Base-by-base conservation (phyloP, 139 green algal species). In the Monoraphidium neglectum region DNA sequence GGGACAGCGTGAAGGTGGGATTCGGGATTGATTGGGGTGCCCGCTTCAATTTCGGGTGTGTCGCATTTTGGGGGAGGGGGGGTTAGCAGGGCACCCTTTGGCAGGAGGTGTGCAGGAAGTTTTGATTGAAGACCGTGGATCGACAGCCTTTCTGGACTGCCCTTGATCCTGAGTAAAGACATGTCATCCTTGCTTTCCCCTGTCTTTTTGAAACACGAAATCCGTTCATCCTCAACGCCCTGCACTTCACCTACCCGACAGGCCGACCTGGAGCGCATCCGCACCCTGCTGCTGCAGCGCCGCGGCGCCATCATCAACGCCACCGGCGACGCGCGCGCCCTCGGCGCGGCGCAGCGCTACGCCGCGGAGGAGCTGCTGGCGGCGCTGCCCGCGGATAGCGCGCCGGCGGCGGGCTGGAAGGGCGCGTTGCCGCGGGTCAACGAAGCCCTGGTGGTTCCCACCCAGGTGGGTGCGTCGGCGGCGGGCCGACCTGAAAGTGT, bases 391-490 rank as follows among this genome's bases (percentile, higher is more conserved):
- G 79, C 73, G 32, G 40, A 62, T 15, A 75, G 76, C 33, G 70
- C 49, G 47, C 38, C 36, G 46, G 68, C 59, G 63, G 33, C 53
- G 13, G 56, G 53, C 63, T 92, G 86, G 83, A 23, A 47, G 72
- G 81, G 87, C 57, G 40, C 87, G 38, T 72, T 95, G 68, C 74
- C 84, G 3, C 67, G 61, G 2, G 49, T 67, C 56, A 99, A 97
- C 80, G 94, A 98, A 87, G 92, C 89, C 28, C 86, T 99, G 43
- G 83, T 91, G 23, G 95, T 99, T 57, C 96, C 96, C 59, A 99
- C 95, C 12, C 93, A 97, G 90, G 87, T 92, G 53, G 4, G 70
- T 5, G n/a, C 36, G 36, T 47, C 1, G 0, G 28, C 15, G 38
- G 38, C 15, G 54, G 24, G 26, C 8, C n/a, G 24, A n/a, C 24